Conservation (phyloP, 495 filamentous ascomycete species). For the Penicillium canescens region DNA sequence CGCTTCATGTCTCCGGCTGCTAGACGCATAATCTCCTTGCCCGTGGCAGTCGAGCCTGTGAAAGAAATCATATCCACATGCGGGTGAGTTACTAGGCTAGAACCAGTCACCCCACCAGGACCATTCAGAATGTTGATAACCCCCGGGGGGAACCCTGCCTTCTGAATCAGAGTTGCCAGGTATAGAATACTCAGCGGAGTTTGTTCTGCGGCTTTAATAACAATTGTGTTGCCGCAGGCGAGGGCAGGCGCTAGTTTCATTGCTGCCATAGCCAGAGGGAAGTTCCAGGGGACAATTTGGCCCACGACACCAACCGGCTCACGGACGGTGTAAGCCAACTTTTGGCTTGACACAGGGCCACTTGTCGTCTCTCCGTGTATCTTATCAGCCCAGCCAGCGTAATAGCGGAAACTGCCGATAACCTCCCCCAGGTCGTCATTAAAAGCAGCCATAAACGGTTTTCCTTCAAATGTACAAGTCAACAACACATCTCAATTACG, state of each 20-base stretch:
- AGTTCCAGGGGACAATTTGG: slow-evolving; percentile 88
- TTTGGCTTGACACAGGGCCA: slow-evolving; percentile 63
- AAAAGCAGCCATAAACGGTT: slow-evolving; percentile 66
- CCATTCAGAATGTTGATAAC: slow-evolving; percentile 89
- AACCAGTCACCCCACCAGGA: slow-evolving; percentile 70
- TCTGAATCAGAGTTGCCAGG: slow-evolving; percentile 72
- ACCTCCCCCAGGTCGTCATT: slow-evolving; percentile 68
- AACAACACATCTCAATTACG: no score
- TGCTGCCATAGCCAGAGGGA: slow-evolving; percentile 79
- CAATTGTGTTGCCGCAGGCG: slow-evolving; percentile 70
- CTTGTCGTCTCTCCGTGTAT: slow-evolving; percentile 82
- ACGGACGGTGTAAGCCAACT: slow-evolving; percentile 80
- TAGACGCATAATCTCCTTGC: slow-evolving; percentile 84
- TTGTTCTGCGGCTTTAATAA: slow-evolving; percentile 90
- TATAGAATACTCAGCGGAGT: slow-evolving; percentile 82
- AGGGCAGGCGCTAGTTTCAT: slow-evolving; percentile 73
- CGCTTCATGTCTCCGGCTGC: slow-evolving; percentile 56
- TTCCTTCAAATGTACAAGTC: slow-evolving; percentile 34
- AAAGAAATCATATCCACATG: slow-evolving; percentile 87
- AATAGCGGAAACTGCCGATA: slow-evolving; percentile 67
- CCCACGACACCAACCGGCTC: slow-evolving; percentile 82
- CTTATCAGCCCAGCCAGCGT: slow-evolving; percentile 70
- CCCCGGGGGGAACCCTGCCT: slow-evolving; percentile 88
- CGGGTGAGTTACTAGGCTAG: slow-evolving; percentile 72
- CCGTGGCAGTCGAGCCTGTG: slow-evolving; percentile 80